Base-by-base conservation (phyloP, 2,329 filamentous ascomycete genomes). In the Penicillium olsonii region DNA sequence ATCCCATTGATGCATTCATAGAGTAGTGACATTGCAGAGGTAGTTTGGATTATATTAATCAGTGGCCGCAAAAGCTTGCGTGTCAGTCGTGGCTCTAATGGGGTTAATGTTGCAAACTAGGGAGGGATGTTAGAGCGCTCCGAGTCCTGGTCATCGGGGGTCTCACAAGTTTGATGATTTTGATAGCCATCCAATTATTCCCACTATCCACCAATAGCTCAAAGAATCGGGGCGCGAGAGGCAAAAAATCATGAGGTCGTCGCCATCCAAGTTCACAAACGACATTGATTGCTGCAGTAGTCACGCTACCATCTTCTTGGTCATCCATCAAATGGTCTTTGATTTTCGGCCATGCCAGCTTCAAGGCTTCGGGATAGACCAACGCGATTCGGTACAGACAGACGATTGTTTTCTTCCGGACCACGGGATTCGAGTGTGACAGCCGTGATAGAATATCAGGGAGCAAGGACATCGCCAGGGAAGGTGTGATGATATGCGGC, bases 121-220 rank as follows among this genome's bases (percentile, higher is more conserved):
- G 26, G 20, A 64, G 1, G 26, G 20, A 42, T 42, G 67, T 73
- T 54, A 69, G 59, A 22, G 51, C 22, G 22, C 22, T 24, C 22
- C 8, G 22, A 24, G 8, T 4, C 4, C 22, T 24, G 15, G 11
- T n/a, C 9, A n/a, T n/a, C 12, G 14, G 8, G 29, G 17, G 31
- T 75, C 83, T 59, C 70, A 92, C 90, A 55, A 99, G 81, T 74
- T 99, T 99, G 69, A 99, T 97, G 55, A 99, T 84, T 70, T 99
- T 99, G 68, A 99, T 99, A 51, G 92, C 92, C 92, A 99, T 97
- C 94, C 94, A 99, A 71, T 99, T 99, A 72, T 99, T 97, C 31
- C 88, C 88, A 48, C 91, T 87, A 53, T 95, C 88, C 11, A 96
- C 92, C 20, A 99, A 77, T 15, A 99, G 79, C 66, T 96, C 92